Conservation (phyloP, 345 rosid species). For the Arabidopsis thaliana region TAIR10.1 NC_003076.8:1414001-1414500, state of each 20-base stretch:
- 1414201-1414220: slow-evolving; percentile 58
- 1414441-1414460: slow-evolving; percentile 57
- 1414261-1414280: slow-evolving; percentile 66
- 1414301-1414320: slow-evolving; percentile 1
- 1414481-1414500: not conserved
- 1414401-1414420: slow-evolving; percentile 57
- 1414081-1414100: slow-evolving; percentile 59
- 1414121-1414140: slow-evolving; percentile 52
- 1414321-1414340: slow-evolving; percentile 22
- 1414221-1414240: slow-evolving; percentile 47
- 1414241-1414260: slow-evolving; percentile 51
- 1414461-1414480: not conserved
- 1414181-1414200: slow-evolving; percentile 50
- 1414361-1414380: slow-evolving; percentile 50
- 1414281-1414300: slow-evolving; percentile 43
- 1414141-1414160: slow-evolving; percentile 51
- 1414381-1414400: slow-evolving; percentile 53
- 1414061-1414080: slow-evolving; percentile 30
- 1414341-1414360: slow-evolving; percentile 40
- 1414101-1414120: slow-evolving; percentile 59
- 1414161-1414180: slow-evolving; percentile 75
- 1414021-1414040: slow-evolving; percentile 1
- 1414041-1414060: not conserved
- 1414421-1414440: slow-evolving; percentile 60
- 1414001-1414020: slow-evolving; percentile 4